These are phyloP conservation scores for Trichoderma orchidacearum DNA, from an alignment of 495 filamentous ascomycete genomes.

Conservation along the genomic window DNA sequence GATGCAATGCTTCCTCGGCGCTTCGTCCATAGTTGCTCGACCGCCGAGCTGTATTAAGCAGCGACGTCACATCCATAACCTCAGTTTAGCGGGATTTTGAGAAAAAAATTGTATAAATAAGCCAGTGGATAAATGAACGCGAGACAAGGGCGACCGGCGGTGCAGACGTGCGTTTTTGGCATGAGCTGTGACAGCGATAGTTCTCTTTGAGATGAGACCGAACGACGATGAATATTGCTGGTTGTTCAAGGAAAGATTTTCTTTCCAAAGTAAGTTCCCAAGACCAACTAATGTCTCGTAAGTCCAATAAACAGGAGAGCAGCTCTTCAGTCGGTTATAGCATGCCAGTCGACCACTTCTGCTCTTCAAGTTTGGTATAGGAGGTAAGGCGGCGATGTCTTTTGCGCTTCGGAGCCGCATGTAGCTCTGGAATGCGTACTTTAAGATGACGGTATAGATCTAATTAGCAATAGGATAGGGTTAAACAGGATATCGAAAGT, in stretches of 20 bases:
- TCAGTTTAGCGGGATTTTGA: too few relatives aligned
- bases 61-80: slow-evolving; percentile 18
- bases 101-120: too few relatives aligned
- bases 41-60: slow-evolving; percentile 14
- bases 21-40: not conserved
- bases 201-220: not conserved
- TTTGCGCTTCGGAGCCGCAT: too few relatives aligned
- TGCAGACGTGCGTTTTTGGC: not conserved
- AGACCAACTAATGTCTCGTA: too few relatives aligned
- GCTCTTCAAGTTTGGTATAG: not conserved
- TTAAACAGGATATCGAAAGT: too few relatives aligned
- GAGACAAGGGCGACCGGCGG: too few relatives aligned
- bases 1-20: not conserved
- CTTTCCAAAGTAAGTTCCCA: not conserved
- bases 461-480: too few relatives aligned
- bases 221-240: not conserved
- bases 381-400: not conserved
- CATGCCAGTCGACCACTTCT: not conserved
- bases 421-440: too few relatives aligned
- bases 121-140: too few relatives aligned
- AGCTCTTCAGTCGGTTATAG: too few relatives aligned
- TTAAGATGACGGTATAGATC: too few relatives aligned
- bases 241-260: not conserved
- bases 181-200: not conserved
- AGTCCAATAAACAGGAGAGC: not conserved